Conservation (phyloP, 1,139 yeast species). For the Torulaspora pretoriensis region DNA sequence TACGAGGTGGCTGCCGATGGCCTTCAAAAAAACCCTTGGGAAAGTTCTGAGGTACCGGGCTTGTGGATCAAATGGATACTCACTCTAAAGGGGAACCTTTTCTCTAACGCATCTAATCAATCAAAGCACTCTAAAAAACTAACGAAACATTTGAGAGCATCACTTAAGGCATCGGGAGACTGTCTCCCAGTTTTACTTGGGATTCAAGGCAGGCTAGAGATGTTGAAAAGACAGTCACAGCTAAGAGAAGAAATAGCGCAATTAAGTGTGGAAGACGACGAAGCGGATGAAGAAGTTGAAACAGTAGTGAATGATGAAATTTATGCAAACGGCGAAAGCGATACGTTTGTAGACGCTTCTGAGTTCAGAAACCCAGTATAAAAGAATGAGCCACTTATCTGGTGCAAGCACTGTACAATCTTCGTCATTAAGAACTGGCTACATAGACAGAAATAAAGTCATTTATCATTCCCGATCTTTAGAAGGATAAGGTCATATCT, state of each 20-base stretch:
- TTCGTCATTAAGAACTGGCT: neutral
- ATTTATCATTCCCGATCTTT: conserved; percentile 1
- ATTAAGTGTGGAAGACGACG: conserved; percentile 17
- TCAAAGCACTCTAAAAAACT: conserved; percentile 26
- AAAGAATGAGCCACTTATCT: neutral
- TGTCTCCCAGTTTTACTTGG: conserved; percentile 67
- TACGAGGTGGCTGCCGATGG: conserved; percentile 18
- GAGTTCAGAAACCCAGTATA: conserved; percentile 14
- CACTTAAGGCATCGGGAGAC: conserved; percentile 28
- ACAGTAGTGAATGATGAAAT: conserved; percentile 14
- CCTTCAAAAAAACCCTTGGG: conserved; percentile 26
- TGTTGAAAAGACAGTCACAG: conserved; percentile 69
- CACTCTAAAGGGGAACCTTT: conserved; percentile 19
- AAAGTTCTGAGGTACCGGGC: conserved; percentile 16
- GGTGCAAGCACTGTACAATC: neutral
- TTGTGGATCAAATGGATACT: conserved; percentile 34
- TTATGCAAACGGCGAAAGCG: conserved; percentile 52
- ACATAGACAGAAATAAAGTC: conserved; percentile 9
- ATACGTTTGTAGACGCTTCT: conserved; percentile 43
- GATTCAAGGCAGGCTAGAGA: conserved; percentile 77
- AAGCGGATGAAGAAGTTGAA: conserved; percentile 13
- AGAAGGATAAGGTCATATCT: neutral
- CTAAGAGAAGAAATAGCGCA: conserved; percentile 53
- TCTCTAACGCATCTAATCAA: conserved; percentile 11
- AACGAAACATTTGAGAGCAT: conserved; percentile 28